Evolutionary conservation across 2,329 filamentous ascomycete species (phyloP), one percentile per base, ranked within the genome.

Genomic region (Talaromyces funiculosus): DNA sequence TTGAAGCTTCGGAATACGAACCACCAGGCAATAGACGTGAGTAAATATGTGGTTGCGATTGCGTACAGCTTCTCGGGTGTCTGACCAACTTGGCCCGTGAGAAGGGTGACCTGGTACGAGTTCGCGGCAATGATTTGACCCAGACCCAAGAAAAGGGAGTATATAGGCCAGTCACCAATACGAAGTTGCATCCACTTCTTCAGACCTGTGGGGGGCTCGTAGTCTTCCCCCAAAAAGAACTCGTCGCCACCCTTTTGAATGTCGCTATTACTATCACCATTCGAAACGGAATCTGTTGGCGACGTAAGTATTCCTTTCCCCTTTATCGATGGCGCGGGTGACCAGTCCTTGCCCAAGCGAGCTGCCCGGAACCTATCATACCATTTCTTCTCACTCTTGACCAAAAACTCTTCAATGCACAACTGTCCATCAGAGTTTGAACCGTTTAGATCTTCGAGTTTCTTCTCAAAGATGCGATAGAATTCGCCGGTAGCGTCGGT

Each of bases 341-440:
- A 77, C 33, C 77, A 76, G 57, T 76, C 75, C 43, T 78, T 78
- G 37, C 82, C 83, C 61, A 87, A 80, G 69, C 83, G 84, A 49
- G 82, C 84, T 63, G 84, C 77, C 56, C 84, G 78, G 68, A 85
- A 82, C 33, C 79, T 75, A 59, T 79, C 77, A 67, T 86, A 88
- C 86, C 86, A 89, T 64, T 85, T 80, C 76, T 87, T 87, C 71
- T 89, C 85, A 24, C 83, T 85, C 67, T 84, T 84, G 62, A 82
- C 80, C 12, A 89, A 75, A 68, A 83, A 88, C 42, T 85, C 80
- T 65, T 88, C 86, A 60, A 88, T 86, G 67, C 86, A 88, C 8
- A 87, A 75, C 33, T 82, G 76, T 1, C 75, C 79, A 62, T 84
- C 80, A 0, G 84, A 87, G 62, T 82, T 86, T 63, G 80, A 77